Evolutionary conservation across 441 rosid species (phyloP).

Genomic region (Gossypium schwendimanii): DNA sequence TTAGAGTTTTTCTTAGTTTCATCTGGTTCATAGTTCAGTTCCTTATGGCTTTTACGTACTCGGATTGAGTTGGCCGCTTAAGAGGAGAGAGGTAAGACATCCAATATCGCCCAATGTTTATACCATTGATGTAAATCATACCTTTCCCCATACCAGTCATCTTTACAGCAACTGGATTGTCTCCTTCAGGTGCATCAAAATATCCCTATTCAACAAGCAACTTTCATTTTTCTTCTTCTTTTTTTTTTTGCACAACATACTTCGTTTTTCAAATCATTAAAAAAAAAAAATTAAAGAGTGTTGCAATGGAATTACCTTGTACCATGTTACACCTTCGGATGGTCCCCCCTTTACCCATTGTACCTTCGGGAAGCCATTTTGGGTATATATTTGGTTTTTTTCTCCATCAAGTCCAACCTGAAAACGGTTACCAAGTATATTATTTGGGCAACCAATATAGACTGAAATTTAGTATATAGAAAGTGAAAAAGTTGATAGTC

Average conservation of each 20-base stretch:
- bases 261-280: not conserved
- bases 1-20: not conserved
- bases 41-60: conserved; percentile 27
- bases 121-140: conserved; percentile 78
- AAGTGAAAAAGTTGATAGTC: not conserved
- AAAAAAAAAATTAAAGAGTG: not conserved
- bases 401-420: conserved; percentile 57
- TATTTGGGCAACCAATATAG: no score
- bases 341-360: conserved; percentile 27
- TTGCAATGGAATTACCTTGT: conserved; percentile 34
- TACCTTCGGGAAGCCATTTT: conserved; percentile 33
- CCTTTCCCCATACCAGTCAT: conserved; percentile 74
- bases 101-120: conserved; percentile 84
- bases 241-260: not conserved
- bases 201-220: conserved; percentile 31
- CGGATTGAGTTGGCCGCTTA: conserved; percentile 57
- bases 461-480: not conserved
- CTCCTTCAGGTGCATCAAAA: conserved; percentile 69
- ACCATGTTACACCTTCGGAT: conserved; percentile 40
- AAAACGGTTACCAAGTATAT: not conserved
- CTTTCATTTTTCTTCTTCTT: not conserved
- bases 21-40: not conserved
- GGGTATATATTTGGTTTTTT: conserved; percentile 22
- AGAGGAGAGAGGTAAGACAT: conserved; percentile 67
- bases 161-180: conserved; percentile 43